Evolutionary conservation across 1,284 basidiomycete species (phyloP), one percentile per base, ranked within the genome.

Genomic region (Ganoderma lingzhi): DNA sequence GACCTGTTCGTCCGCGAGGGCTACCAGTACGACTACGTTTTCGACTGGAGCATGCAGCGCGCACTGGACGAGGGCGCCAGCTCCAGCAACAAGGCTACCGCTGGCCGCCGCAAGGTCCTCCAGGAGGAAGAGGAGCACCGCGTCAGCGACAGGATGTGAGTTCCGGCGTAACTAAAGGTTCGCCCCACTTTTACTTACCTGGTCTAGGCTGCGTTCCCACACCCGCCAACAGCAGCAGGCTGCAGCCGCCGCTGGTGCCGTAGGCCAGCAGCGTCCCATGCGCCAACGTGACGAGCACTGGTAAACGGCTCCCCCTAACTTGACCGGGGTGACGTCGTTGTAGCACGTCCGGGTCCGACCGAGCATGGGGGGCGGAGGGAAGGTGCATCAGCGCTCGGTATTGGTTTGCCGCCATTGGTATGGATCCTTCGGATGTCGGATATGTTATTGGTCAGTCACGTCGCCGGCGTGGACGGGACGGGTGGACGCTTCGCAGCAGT

Each of bases 1-100:
- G 96, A 98, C 82, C 89, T 98, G 69, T 98, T 98, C 75, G 95
- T 98, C 68, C 93, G 97, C 65, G 96, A 98, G 81, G 96, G 96
- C 66, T 97, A 95, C 86, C 96, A 97, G 84, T 98, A 98, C 81
- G 96, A 98, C 81, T 98, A 98, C 78, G 94, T 98, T 79, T 98
- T 98, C 77, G 97, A 98, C 82, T 98, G 96, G 96, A 96, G 93
- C 75, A 95, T 98, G 66, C 95, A 96, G 83, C 87, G 92, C 64
- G 85, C 85, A 71, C 86, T 89, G 45, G 92, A 93, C 10, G 91
- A 94, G 70, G 85, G 83, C 51, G 82, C 82, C 64, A 86, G 87
- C 63, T 85, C 85, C 70, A 84, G 87, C 58, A 87, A 85, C 76
- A 85, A 88, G 77, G 92, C 92, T 82, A 82, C 85, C 62, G 83